These are phyloP conservation scores for Raddia guianensis DNA, from an alignment of 176 grass and related monocot genomes.

Conservation along the genomic window DNA sequence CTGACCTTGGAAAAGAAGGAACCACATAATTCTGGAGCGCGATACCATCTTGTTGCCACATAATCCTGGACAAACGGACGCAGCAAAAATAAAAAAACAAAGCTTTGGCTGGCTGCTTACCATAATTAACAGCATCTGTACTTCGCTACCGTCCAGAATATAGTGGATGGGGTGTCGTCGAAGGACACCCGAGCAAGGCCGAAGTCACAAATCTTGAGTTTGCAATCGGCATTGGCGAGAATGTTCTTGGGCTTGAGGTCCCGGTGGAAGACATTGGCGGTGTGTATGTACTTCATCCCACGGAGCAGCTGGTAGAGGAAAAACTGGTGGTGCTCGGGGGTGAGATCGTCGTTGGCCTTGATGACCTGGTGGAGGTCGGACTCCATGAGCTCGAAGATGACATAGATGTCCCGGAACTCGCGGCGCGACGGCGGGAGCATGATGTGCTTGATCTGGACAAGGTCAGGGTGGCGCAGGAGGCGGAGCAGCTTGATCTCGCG, in stretches of 20 bases:
- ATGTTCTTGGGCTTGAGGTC: slow-evolving; percentile 89
- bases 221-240: slow-evolving; percentile 80
- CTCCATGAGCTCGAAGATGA: slow-evolving; percentile 88
- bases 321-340: slow-evolving; percentile 73
- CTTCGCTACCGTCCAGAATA: slow-evolving; percentile 75
- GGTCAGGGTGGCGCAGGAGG: slow-evolving; percentile 72
- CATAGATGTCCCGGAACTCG: slow-evolving; percentile 76
- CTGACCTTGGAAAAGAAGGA: slow-evolving; percentile 85
- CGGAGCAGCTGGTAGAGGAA: slow-evolving; percentile 85
- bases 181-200: slow-evolving; percentile 84
- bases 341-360: slow-evolving; percentile 74
- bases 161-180: slow-evolving; percentile 70
- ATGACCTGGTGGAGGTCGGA: slow-evolving; percentile 88
- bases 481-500: slow-evolving; percentile 83
- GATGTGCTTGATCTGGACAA: slow-evolving; percentile 86
- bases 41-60: slow-evolving; percentile 89
- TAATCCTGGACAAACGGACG: slow-evolving; percentile 59
- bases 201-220: slow-evolving; percentile 85
- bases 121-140: not conserved
- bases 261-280: slow-evolving; percentile 77
- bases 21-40: slow-evolving; percentile 81
- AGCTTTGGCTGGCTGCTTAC: slow-evolving; percentile 1
- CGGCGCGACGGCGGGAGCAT: slow-evolving; percentile 74
- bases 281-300: slow-evolving; percentile 74
- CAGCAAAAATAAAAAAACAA: not conserved